Base-by-base conservation (phyloP, 768 basidiomycete species). In the Russula sp. region DNA sequence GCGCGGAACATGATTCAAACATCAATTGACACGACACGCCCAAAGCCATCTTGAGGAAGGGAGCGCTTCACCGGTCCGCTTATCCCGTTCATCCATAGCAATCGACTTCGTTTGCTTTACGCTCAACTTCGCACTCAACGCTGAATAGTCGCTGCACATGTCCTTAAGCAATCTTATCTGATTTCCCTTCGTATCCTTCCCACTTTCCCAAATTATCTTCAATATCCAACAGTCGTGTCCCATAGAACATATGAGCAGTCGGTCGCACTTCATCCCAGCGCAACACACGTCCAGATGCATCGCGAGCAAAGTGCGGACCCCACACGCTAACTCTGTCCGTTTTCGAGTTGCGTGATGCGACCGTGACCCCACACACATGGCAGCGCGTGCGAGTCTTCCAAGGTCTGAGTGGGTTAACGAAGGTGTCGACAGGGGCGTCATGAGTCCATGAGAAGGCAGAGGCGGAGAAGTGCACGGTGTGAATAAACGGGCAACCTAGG, bases 241-340 rank as follows among this genome's bases (percentile, higher is more conserved):
- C 82, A 65, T 87, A 87, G 71, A 86, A 88, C 6, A 83, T 83
- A 68, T 87, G 85, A 35, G 74, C 81, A 0, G 83, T 86, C 0
- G 87, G 88, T 67, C 80, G 81, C 46, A 86, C 70, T 22, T 70
- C 65, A 2, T 83, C 81, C 81, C 82, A 83, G 45, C 76, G 71
- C 50, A 78, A 73, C 53, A 85, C 79, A 50, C 71, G 75, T 7
- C 83, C 82, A 2, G 77, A 72, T 3, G 72, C 74, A 63, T 83
- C 79, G 43, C 86, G 76, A 61, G 82, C 78, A 25, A 89, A 71
- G 55, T 80, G 76, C 0, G 75, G 74, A 9, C 83, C 84, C 80
- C 83, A 86, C 14, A 87, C 73, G 68, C 82, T 86, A 75, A 79
- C 79, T 56, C 75, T 76, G 35, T 75, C 71, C 14, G 73, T 73